Conservation (phyloP, 768 basidiomycete genomes). For the Vararia minispora region DNA sequence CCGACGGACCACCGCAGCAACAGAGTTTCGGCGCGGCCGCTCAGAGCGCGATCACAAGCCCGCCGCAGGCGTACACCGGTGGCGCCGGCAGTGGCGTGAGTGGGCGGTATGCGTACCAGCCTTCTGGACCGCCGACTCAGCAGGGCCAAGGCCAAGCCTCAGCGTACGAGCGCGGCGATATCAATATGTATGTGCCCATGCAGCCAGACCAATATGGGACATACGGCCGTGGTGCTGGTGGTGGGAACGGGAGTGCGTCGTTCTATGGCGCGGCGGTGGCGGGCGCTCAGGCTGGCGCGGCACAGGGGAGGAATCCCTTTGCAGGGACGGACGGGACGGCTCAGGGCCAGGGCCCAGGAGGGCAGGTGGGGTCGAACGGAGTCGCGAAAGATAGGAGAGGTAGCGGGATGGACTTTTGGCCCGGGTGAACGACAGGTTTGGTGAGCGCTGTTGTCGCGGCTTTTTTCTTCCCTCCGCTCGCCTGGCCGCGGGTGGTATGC, state of each 20-base stretch:
- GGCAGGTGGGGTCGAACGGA: conserved; percentile 31
- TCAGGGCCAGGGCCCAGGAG: conserved; percentile 19
- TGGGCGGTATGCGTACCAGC: conserved; percentile 51
- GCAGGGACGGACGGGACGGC: conserved; percentile 9
- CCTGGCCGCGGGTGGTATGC: too few relatives aligned
- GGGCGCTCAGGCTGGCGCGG: conserved; percentile 23
- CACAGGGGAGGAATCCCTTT: conserved; percentile 23
- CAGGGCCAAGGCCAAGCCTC: conserved; percentile 48
- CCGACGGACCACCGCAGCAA: conserved; percentile 31
- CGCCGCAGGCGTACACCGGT: conserved; percentile 61
- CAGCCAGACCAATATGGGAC: conserved; percentile 70
- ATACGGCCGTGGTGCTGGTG: conserved; percentile 28
- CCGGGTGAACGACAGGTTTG: conserved; percentile 51
- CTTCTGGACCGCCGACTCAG: conserved; percentile 42
- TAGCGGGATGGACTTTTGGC: conserved; percentile 66
- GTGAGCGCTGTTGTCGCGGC: too few relatives aligned
- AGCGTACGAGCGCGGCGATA: too few relatives aligned
- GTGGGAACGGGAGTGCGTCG: conserved; percentile 34
- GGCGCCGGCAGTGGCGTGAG: conserved; percentile 39
- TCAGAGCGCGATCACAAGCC: conserved; percentile 53
- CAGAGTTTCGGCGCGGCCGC: conserved; percentile 31
- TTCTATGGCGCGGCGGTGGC: conserved; percentile 59
- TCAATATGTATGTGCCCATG: conserved; percentile 77
- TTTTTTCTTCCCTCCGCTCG: neutral
- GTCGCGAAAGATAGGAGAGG: conserved; percentile 40